Percentiles rank a stretch among this genome's conserved stretches.
These are phyloP conservation scores for Coffea eugenioides DNA, from an alignment of 257 asterid species.

Conservation along the genomic window DNA sequence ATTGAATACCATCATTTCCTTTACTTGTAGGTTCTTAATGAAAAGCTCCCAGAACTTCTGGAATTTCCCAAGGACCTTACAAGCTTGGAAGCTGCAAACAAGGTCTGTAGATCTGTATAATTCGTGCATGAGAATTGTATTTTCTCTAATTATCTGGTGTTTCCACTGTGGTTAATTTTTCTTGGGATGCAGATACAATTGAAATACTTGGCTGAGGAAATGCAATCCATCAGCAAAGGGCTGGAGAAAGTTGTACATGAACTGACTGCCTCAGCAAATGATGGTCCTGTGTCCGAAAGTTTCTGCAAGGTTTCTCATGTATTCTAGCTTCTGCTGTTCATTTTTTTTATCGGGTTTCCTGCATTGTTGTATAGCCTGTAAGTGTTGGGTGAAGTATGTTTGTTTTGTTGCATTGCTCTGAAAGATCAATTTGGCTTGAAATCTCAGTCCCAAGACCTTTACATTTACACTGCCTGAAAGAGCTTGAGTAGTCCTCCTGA, in stretches of 20 bases:
- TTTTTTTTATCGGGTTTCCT: not conserved
- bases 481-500: no score
- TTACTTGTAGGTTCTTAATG: constrained; percentile 59
- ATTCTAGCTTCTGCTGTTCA: not conserved
- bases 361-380: not conserved
- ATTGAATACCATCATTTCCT: not conserved
- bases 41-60: constrained; percentile 68
- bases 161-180: constrained; percentile 11
- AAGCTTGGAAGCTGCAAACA: constrained; percentile 73
- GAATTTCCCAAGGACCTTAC: constrained; percentile 66
- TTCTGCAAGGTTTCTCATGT: constrained; percentile 56
- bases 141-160: not conserved
- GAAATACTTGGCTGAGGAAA: constrained; percentile 86
- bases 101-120: constrained; percentile 37
- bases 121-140: not conserved
- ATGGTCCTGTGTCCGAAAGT: constrained; percentile 59
- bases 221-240: constrained; percentile 80
- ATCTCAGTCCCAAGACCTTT: not conserved
- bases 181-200: constrained; percentile 60
- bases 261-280: constrained; percentile 65
- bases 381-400: not conserved
- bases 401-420: not conserved
- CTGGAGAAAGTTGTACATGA: constrained; percentile 68
- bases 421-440: not conserved
- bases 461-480: no score